Evolutionary conservation across 495 filamentous ascomycete species (phyloP), one percentile per base, ranked within the genome.

Genomic region (Pseudomonodictys pantanalensis): DNA sequence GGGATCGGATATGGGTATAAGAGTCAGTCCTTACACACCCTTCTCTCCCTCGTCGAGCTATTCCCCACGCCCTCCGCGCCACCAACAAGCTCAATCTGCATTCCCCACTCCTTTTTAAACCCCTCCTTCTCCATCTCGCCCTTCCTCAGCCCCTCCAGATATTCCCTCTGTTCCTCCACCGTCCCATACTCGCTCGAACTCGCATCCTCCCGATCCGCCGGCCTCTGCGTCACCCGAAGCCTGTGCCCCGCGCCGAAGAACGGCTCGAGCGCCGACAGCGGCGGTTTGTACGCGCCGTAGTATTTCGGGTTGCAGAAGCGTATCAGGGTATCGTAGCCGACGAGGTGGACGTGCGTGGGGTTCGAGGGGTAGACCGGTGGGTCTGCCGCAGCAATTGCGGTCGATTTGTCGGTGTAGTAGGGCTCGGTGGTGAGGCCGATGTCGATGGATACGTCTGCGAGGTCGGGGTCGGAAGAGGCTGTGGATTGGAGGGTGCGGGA

Each of bases 281-380:
- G 72, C 5, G 87, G 72, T 0, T 71, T 78, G 64, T 81, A 71
- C 0, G 74, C 68, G 1, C 81, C 78, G 69, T 98, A 98, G 71
- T 97, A 97, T 68, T 89, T 92, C 0, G 86, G 73, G 58, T 90
- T 77, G 68, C 96, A 83, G 50, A 97, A 85, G 24, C 92, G 84
- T 18, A 90, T 85, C 28, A 97, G 68, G 0, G 92, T 96, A 73
- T 98, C 92, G 66, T 83, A 97, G 28, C 92, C 92, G 0, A 83
- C 85, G 17, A 98, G 79, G 73, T 93, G 90, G 18, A 92, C 76
- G 67, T 95, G 90, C 58, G 84, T 79, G 17, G 69, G 69, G 8
- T 72, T 60, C 5, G 66, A 72, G 0, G 76, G 68, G 62, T 86
- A 90, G 9, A 78, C 72, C 1, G 69, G 77, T 1, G 76, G 78